Base-by-base conservation (phyloP, 495 filamentous ascomycete genomes). In the Annulohypoxylon maeteangense region DNA sequence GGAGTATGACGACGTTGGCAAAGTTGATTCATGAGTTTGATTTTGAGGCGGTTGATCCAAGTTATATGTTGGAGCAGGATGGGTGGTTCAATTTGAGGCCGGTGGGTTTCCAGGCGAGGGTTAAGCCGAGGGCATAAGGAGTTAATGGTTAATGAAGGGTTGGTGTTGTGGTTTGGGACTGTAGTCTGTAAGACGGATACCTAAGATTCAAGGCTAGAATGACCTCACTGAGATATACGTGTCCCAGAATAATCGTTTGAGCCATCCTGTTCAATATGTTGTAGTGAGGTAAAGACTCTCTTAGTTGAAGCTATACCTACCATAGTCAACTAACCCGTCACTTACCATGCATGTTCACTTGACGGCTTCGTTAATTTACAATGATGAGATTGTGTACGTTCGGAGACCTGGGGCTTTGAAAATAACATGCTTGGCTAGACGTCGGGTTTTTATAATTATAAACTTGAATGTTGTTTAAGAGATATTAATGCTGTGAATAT, bases 1-100 rank as follows among this genome's bases (percentile, higher is more conserved):
- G 90, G 71, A 79, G 80, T 7, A 74, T 88, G 47, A 76, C 90
- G 1, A 83, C 84, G 6, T 75, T 85, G 58, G 85, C 88, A 0
- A 83, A 84, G 62, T 59, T 92, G 61, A 78, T 92, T n/a, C 82
- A 84, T 65, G 87, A 87, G 68, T 82, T 92, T 56, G 85, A 90
- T 59, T 88, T 91, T 68, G 81, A 85, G 71, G 77, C 85, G 44
- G 87, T 80, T 16, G 85, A 91, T 70, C 82, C 83, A 3, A 76
- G 68, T 25, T 91, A 91, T 66, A 74, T 81, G 38, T 68, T 91
- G 7, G 82, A 83, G 63, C 79, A 82, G 77, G 81, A 85, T 44
- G 83, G 83, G 6, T 85, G 83, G 83, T 84, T 85, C 53, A 82
- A 83, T 48, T 59, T 84, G 2, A 62, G 81, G 50, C 82, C 82